These are phyloP conservation scores for Teratosphaeria epicoccoides DNA, from an alignment of 2,329 filamentous ascomycete genomes.

Conservation along the genomic window DNA sequence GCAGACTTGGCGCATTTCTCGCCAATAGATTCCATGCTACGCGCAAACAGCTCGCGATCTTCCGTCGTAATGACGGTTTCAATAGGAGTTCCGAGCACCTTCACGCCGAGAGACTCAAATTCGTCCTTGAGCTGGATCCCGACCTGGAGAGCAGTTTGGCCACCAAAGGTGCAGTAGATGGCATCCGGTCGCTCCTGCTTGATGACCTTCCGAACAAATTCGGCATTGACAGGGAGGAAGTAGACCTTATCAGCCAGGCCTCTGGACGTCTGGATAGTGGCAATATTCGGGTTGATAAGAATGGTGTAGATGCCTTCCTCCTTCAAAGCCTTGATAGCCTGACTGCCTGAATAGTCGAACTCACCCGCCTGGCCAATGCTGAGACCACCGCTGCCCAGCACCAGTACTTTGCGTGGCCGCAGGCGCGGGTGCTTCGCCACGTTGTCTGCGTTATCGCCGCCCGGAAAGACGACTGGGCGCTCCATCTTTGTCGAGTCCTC, in stretches of 20 bases:
- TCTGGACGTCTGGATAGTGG: conserved; percentile 97
- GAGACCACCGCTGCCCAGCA: conserved; percentile 86
- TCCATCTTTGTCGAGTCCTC: conserved; percentile 56
- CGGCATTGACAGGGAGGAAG: conserved; percentile 91
- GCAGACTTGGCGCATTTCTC: conserved; percentile 98
- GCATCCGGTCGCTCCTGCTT: conserved; percentile 87
- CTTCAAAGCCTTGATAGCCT: conserved; percentile 96
- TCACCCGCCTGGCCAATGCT: conserved; percentile 97
- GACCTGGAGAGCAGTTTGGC: conserved; percentile 91
- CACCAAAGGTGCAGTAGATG: conserved; percentile 96
- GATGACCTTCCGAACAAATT: conserved; percentile 97
- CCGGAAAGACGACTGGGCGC: conserved; percentile 74
- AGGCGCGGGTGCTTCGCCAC: conserved; percentile 61
- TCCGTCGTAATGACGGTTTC: conserved; percentile 98
- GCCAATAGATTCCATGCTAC: conserved; percentile 95
- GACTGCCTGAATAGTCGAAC: conserved; percentile 96
- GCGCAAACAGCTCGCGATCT: conserved; percentile 91
- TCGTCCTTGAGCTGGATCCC: conserved; percentile 97
- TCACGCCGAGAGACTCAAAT: conserved; percentile 82
- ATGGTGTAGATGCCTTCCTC: conserved; percentile 97
- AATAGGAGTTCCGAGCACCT: conserved; percentile 91
- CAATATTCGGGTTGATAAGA: conserved; percentile 97
- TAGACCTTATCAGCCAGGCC: conserved; percentile 97
- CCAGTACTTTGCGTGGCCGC: conserved; percentile 83
- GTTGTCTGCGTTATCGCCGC: conserved; percentile 71